phyloP scores from a whole-genome alignment of 1,284 basidiomycete genomes.

The Chondrostereum purpureum region DNA sequence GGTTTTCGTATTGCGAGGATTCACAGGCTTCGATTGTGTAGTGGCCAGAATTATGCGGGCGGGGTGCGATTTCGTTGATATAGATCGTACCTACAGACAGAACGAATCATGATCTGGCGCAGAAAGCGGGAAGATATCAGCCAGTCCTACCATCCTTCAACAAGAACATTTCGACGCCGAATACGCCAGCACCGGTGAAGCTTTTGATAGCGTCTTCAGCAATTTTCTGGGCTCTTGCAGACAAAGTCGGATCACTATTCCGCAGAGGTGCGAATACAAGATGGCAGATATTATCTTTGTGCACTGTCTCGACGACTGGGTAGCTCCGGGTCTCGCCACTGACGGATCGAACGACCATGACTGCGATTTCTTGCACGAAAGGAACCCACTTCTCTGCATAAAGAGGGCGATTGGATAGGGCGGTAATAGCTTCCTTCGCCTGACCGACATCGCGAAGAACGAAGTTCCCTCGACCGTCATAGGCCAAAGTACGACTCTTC shows the following conservation, averaged over 20 bases:
- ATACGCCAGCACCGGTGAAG: conserved; percentile 88
- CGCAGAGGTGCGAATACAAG: conserved; percentile 86
- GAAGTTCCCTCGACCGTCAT: conserved; percentile 95
- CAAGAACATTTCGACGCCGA: conserved; percentile 98
- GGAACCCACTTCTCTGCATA: conserved; percentile 96
- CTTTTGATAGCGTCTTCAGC: conserved; percentile 83
- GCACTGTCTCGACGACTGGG: conserved; percentile 93
- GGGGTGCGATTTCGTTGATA: conserved; percentile 98
- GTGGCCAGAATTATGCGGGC: conserved; percentile 98
- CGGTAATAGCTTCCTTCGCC: conserved; percentile 57
- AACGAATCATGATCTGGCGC: not conserved
- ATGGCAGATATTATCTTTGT: conserved; percentile 92
- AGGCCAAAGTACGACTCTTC: conserved; percentile 91
- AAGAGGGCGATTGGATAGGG: conserved; percentile 61
- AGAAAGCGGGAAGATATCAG: not conserved
- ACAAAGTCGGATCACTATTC: conserved; percentile 49
- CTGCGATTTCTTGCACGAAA: conserved; percentile 88
- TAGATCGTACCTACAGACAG: conserved; percentile 63
- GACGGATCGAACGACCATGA: conserved; percentile 90
- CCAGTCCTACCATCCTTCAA: conserved; percentile 62
- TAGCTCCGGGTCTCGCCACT: conserved; percentile 79
- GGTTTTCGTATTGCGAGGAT: conserved; percentile 97
- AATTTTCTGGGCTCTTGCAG: conserved; percentile 58
- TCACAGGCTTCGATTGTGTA: conserved; percentile 99
- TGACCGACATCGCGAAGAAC: conserved; percentile 58